These are phyloP conservation scores for Melanogaster broomeanus DNA, from an alignment of 768 basidiomycete species.

Conservation along the genomic window DNA sequence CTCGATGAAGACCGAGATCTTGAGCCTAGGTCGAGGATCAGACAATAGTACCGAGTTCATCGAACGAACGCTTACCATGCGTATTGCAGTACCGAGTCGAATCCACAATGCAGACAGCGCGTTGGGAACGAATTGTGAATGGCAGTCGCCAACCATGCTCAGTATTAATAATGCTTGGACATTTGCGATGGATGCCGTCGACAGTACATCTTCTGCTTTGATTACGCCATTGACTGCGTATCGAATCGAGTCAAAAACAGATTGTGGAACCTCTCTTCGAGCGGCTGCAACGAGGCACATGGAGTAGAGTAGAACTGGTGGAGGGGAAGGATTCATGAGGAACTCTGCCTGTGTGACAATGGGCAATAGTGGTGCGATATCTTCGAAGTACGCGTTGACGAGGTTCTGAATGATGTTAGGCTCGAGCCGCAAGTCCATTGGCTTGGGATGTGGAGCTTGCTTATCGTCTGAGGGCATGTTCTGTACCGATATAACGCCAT, in stretches of 20 bases:
- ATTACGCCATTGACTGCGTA: slow-evolving; percentile 85
- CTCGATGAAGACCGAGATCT: slow-evolving; percentile 92
- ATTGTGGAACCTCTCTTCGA: slow-evolving; percentile 78
- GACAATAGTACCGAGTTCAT: slow-evolving; percentile 2
- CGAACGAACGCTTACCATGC: slow-evolving; percentile 68
- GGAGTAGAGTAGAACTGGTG: slow-evolving; percentile 85
- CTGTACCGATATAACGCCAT: slow-evolving; percentile 84
- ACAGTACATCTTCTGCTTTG: slow-evolving; percentile 88
- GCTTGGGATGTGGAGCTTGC: slow-evolving; percentile 55
- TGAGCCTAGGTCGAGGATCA: slow-evolving; percentile 66
- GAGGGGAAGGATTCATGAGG: slow-evolving; percentile 67
- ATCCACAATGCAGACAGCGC: slow-evolving; percentile 87
- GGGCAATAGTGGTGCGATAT: slow-evolving; percentile 88
- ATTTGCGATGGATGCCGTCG: slow-evolving; percentile 81
- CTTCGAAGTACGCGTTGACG: slow-evolving; percentile 88
- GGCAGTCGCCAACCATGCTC: slow-evolving; percentile 86
- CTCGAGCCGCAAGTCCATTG: slow-evolving; percentile 73
- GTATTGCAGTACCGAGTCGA: slow-evolving; percentile 83
- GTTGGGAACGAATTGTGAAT: slow-evolving; percentile 85
- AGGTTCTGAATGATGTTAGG: slow-evolving; percentile 77
- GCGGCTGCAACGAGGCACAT: slow-evolving; percentile 93
- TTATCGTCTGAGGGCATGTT: slow-evolving; percentile 61
- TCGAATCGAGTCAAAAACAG: slow-evolving; percentile 88
- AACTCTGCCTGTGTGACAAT: slow-evolving; percentile 90
- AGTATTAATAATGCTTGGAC: slow-evolving; percentile 86